Conservation (phyloP, 495 filamentous ascomycete genomes). For the Penicillium bovifimosum region DNA sequence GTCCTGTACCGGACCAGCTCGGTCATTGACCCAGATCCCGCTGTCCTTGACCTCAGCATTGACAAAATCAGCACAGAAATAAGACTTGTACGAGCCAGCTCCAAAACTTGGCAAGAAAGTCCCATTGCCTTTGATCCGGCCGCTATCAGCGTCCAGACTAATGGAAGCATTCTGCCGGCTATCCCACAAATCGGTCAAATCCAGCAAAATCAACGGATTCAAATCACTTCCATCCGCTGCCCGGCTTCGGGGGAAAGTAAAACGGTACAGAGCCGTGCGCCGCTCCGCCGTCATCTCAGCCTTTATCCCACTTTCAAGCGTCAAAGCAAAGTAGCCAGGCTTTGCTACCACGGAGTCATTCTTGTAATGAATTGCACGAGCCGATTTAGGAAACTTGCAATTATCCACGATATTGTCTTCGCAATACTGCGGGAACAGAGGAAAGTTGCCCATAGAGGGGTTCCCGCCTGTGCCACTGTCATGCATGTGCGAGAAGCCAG, state of each 20-base stretch:
- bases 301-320: constrained; percentile 51
- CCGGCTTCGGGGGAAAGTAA: constrained; percentile 53
- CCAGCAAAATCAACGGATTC: constrained; percentile 56
- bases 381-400: constrained; percentile 53
- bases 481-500: constrained; percentile 60
- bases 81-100: constrained; percentile 52
- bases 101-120: constrained; percentile 67
- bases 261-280: constrained; percentile 62
- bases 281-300: constrained; percentile 66
- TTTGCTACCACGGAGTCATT: constrained; percentile 52
- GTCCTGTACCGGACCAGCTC: constrained; percentile 51
- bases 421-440: constrained; percentile 63
- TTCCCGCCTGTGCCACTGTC: constrained; percentile 64
- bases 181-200: constrained; percentile 60
- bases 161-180: constrained; percentile 59
- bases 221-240: constrained; percentile 35
- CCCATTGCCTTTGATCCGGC: constrained; percentile 60
- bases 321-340: constrained; percentile 64
- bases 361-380: constrained; percentile 39
- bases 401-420: constrained; percentile 53
- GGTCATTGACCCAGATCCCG: constrained; percentile 61
- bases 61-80: constrained; percentile 69
- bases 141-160: constrained; percentile 51
- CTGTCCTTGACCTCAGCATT: constrained; percentile 54
- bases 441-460: constrained; percentile 66